Percentiles rank a stretch among this genome's conserved stretches.
Conservation (phyloP, 805 yeast genomes). For the Yarrowia osloensis region DNA sequence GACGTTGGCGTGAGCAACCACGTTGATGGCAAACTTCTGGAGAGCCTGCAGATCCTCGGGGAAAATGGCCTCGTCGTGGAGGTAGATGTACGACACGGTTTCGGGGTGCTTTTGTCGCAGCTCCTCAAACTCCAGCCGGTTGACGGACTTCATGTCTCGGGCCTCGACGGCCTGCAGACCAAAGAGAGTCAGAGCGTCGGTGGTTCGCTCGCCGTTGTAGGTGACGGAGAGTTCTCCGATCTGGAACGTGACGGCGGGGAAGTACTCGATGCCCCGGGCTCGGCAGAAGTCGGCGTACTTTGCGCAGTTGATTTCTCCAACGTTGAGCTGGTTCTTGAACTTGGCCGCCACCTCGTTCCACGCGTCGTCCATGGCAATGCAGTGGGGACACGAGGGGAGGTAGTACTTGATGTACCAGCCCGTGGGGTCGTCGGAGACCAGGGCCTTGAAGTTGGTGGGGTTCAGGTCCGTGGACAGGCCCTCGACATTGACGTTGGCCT, state of each 20-base stretch:
- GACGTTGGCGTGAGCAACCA: constrained; percentile 42
- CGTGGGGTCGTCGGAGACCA: constrained; percentile 45
- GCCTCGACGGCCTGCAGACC: constrained; percentile 40
- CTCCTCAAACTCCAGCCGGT: constrained; percentile 42
- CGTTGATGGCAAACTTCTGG: constrained; percentile 40
- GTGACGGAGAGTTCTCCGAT: constrained; percentile 34
- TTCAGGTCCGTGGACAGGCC: constrained; percentile 43
- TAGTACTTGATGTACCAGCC: constrained; percentile 47
- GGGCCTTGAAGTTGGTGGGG: constrained; percentile 40
- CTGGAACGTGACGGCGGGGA: constrained; percentile 34
- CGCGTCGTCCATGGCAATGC: constrained; percentile 43
- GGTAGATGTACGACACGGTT: constrained; percentile 43
- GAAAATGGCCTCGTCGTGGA: constrained; percentile 45
- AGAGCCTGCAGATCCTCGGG: constrained; percentile 47
- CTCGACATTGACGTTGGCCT: constrained; percentile 38
- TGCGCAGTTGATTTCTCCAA: constrained; percentile 48
- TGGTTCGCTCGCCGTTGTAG: constrained; percentile 32
- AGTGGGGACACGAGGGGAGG: constrained; percentile 47
- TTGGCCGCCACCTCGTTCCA: constrained; percentile 44
- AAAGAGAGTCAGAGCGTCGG: constrained; percentile 39
- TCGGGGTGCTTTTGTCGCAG: constrained; percentile 37
- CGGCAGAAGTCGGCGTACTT: constrained; percentile 41
- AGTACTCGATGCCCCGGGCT: constrained; percentile 40
- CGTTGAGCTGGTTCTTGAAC: constrained; percentile 42
- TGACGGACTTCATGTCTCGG: constrained; percentile 40